A percentile compares a stretch with the other conserved stretches of the same genome.
Conservation (phyloP, 2,329 filamentous ascomycete genomes). For the Cladobotryum mycophilum region DNA sequence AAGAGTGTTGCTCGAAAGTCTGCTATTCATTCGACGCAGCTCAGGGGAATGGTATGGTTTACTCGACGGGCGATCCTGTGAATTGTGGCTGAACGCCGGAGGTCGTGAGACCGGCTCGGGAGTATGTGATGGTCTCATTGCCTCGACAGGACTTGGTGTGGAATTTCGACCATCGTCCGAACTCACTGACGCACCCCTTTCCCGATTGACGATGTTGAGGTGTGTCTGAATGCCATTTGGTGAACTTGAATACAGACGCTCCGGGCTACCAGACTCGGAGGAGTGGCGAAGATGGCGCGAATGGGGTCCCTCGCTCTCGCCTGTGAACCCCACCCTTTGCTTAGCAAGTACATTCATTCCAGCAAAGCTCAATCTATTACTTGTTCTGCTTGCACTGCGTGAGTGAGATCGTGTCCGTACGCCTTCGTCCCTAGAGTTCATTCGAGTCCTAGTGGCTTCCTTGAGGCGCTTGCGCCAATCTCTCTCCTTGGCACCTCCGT, state of each 20-base stretch:
- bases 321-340: conserved; percentile 51
- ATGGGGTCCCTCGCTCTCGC: conserved; percentile 46
- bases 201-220: conserved; percentile 34
- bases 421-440: conserved; percentile 57
- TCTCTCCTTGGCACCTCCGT: conserved; percentile 75
- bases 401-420: conserved; percentile 36
- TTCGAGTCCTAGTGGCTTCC: conserved; percentile 74
- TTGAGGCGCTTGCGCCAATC: conserved; percentile 90
- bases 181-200: conserved; percentile 44
- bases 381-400: conserved; percentile 53
- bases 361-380: conserved; percentile 47
- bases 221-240: conserved; percentile 31
- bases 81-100: conserved; percentile 71
- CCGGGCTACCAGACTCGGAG: conserved; percentile 37
- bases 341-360: conserved; percentile 28
- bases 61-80: conserved; percentile 62
- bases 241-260: conserved; percentile 25
- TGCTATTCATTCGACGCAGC: conserved; percentile 72
- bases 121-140: conserved; percentile 51
- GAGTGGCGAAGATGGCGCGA: conserved; percentile 39
- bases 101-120: conserved; percentile 73
- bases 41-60: conserved; percentile 69
- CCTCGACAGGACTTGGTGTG: conserved; percentile 32
- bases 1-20: conserved; percentile 76
- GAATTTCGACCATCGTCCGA: conserved; percentile 49